Conservation (phyloP, 371 early-diverging fungal genomes). For the Rhizopus sp. region DNA sequence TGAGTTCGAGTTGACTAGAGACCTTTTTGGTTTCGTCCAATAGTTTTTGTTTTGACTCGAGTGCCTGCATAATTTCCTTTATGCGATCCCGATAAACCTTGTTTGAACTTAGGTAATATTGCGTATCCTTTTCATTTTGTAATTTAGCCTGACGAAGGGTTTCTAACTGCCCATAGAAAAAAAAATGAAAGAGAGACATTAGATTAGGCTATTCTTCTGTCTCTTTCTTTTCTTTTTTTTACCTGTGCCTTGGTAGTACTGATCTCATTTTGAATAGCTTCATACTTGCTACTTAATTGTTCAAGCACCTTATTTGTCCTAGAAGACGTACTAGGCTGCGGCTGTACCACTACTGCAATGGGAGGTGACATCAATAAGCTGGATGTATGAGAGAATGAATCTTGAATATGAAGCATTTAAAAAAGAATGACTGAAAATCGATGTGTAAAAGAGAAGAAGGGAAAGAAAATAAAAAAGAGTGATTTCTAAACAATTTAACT, state of each 20-base stretch:
- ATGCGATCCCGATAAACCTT: conserved; percentile 31
- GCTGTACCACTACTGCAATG: conserved; percentile 31
- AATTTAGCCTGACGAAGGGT: conserved; percentile 28
- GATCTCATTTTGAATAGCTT: conserved; percentile 34
- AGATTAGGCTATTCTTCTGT: background rate
- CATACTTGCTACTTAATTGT: conserved; percentile 33
- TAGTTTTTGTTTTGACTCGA: conserved; percentile 46
- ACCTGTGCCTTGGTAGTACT: conserved; percentile 35
- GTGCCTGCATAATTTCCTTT: conserved; percentile 38
- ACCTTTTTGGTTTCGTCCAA: conserved; percentile 41
- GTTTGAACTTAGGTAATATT: conserved; percentile 36
- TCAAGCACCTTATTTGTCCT: conserved; percentile 44
- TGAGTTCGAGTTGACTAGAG: conserved; percentile 36
- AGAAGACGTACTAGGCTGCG: conserved; percentile 32
- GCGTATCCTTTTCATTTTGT: conserved; percentile 31
- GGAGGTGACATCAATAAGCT: conserved; percentile 23
- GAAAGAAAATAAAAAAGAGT: conserved; percentile 6
- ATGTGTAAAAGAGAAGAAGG: conserved; percentile 3
- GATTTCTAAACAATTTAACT: background rate
- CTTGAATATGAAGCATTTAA: conserved; percentile 34
- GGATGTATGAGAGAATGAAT: conserved; percentile 23
- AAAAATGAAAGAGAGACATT: background rate
- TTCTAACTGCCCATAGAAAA: conserved; percentile 27
- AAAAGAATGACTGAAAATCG: conserved; percentile 1
- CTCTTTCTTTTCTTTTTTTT: conserved; percentile 1